phyloP scores from a whole-genome alignment of 2,329 filamentous ascomycete genomes.

The Monascus ruber region DNA sequence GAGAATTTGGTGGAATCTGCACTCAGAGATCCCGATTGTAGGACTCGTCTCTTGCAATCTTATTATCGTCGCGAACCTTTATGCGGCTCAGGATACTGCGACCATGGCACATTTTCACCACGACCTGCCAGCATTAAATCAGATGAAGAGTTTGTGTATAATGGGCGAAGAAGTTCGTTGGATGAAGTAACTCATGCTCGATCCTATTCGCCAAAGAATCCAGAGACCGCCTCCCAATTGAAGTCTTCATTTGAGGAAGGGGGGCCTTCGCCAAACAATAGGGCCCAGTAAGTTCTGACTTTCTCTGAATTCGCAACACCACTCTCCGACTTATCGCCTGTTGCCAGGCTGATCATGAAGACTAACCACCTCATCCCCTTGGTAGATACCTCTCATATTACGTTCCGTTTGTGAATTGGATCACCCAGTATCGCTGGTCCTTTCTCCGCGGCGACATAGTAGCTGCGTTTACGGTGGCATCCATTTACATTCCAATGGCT shows the following conservation, averaged over 20 bases:
- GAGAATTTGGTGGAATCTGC: constrained; percentile 5
- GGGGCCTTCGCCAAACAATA: too few relatives aligned
- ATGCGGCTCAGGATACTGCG: constrained; percentile 40
- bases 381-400: constrained; percentile 83
- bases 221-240: constrained; percentile 58
- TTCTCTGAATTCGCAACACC: constrained; percentile 19
- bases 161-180: constrained; percentile 7
- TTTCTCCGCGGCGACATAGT: constrained; percentile 79
- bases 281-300: constrained; percentile 19
- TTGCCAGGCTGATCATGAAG: not conserved
- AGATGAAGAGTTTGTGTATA: constrained; percentile 14
- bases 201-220: constrained; percentile 36
- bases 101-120: constrained; percentile 69
- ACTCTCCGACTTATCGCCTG: constrained; percentile 1
- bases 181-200: constrained; percentile 23
- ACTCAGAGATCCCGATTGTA: constrained; percentile 15
- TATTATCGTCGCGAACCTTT: constrained; percentile 25
- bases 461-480: constrained; percentile 89
- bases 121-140: constrained; percentile 35
- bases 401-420: constrained; percentile 82
- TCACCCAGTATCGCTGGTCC: constrained; percentile 69
- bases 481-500: constrained; percentile 95
- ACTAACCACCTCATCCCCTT: constrained; percentile 2
- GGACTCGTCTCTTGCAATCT: constrained; percentile 28
- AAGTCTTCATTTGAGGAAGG: constrained; percentile 47